Conservation (phyloP, 2,329 filamentous ascomycete genomes). For the Colletotrichum sp. region DNA sequence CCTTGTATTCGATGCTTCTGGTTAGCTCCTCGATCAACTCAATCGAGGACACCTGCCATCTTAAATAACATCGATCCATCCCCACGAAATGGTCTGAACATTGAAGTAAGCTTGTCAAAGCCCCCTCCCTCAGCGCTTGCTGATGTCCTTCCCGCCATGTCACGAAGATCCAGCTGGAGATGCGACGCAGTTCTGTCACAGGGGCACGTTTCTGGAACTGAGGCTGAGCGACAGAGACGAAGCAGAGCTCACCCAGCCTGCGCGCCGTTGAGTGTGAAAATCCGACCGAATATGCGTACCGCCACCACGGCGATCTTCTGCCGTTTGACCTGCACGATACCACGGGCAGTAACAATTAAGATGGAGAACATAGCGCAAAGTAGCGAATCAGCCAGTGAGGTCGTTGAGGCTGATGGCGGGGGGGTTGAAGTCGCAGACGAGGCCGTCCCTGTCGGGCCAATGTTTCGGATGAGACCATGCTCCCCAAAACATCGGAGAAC, state of each 20-base stretch:
- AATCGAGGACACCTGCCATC: not conserved
- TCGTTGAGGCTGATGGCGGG: not conserved
- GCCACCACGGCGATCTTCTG: not conserved
- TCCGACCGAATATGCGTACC: not conserved
- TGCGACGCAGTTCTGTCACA: constrained; percentile 18
- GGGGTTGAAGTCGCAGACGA: not conserved
- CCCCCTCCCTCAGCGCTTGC: not conserved
- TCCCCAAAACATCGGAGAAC: constrained; percentile 9
- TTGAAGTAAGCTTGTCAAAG: not conserved
- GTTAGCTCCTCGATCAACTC: not conserved
- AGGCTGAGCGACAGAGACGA: constrained; percentile 1
- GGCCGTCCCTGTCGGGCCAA: constrained; percentile 23
- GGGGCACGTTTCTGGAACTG: constrained; percentile 5
- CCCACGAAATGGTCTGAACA: not conserved
- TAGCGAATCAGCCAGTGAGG: constrained; percentile 24
- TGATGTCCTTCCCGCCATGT: not conserved
- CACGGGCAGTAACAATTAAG: not conserved
- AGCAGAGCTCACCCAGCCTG: not conserved
- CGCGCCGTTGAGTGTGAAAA: not conserved
- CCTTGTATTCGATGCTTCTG: not conserved
- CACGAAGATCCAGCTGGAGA: not conserved
- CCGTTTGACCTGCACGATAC: not conserved
- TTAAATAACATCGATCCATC: not conserved
- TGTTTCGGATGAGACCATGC: constrained; percentile 23
- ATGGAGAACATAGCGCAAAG: constrained; percentile 4